These are phyloP conservation scores for Sphaerulina musiva DNA, from an alignment of 2,329 filamentous ascomycete genomes.

Conservation along the genomic window DNA sequence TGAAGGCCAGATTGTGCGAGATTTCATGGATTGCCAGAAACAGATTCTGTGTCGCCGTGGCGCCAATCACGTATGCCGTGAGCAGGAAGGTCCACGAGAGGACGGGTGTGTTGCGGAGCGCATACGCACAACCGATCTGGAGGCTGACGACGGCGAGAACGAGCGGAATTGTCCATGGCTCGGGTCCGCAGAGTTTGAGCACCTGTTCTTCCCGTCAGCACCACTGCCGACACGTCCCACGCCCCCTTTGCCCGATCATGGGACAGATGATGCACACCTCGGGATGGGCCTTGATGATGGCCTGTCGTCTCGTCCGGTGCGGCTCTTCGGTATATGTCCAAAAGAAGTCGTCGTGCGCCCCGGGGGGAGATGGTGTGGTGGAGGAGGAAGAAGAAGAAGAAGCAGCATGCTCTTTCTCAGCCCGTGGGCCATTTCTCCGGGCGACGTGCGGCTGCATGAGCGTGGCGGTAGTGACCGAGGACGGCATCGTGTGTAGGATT, in stretches of 20 bases:
- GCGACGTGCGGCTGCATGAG: slow-evolving; percentile 8
- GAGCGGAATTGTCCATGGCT: slow-evolving; percentile 91
- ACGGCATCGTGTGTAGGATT: slow-evolving; percentile 1
- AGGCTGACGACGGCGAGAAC: slow-evolving; percentile 76
- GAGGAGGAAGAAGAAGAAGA: too few species aligned
- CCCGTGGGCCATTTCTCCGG: neutral
- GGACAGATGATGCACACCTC: slow-evolving; percentile 44
- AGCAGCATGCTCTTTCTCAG: slow-evolving; percentile 17
- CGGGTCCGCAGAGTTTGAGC: slow-evolving; percentile 91
- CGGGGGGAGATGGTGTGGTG: neutral
- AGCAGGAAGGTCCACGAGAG: slow-evolving; percentile 79
- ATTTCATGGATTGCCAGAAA: slow-evolving; percentile 99
- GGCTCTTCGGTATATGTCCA: slow-evolving; percentile 99
- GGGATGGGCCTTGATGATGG: slow-evolving; percentile 96
- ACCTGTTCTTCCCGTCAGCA: slow-evolving; percentile 52
- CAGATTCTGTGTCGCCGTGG: slow-evolving; percentile 95
- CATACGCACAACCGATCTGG: slow-evolving; percentile 70
- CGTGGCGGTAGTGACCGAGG: slow-evolving; percentile 27
- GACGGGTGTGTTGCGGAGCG: slow-evolving; percentile 69
- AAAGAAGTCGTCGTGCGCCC: slow-evolving; percentile 63
- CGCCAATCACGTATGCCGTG: slow-evolving; percentile 83
- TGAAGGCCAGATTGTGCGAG: slow-evolving; percentile 93
- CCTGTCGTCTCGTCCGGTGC: slow-evolving; percentile 79
- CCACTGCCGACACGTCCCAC: slow-evolving; percentile 42
- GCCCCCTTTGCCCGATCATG: too few species aligned